phyloP scores from a whole-genome alignment of 345 rosid species.

The Cardamine occulta region DNA sequence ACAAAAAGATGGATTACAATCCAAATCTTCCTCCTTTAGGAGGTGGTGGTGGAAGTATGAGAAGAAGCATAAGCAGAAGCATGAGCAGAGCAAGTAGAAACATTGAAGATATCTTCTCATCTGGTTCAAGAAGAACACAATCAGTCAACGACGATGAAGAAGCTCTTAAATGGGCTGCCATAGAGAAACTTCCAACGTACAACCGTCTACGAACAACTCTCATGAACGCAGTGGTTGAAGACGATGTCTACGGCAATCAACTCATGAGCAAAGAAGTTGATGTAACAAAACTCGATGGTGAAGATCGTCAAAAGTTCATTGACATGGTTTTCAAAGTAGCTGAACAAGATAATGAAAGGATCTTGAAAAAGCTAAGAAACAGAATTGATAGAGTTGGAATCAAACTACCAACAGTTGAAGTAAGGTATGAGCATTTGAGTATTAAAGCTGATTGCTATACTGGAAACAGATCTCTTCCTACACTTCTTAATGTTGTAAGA shows the following conservation, averaged over 20 bases:
- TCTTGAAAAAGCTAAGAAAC: slow-evolving; percentile 68
- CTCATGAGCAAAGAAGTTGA: slow-evolving; percentile 60
- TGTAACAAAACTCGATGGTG: slow-evolving; percentile 66
- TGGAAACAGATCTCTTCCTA: slow-evolving; percentile 85
- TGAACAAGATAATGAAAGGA: slow-evolving; percentile 85
- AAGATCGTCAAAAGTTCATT: slow-evolving; percentile 71
- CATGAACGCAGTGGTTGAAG: slow-evolving; percentile 57
- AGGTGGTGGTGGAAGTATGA: slow-evolving; percentile 39
- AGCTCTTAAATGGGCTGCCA: slow-evolving; percentile 94
- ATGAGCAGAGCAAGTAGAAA: slow-evolving; percentile 64
- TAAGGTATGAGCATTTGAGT: slow-evolving; percentile 65
- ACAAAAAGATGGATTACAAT: slow-evolving; percentile 32
- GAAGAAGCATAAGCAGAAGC: slow-evolving; percentile 58
- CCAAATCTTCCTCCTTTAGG: slow-evolving; percentile 32
- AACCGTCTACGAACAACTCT: slow-evolving; percentile 73
- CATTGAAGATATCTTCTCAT: slow-evolving; percentile 59
- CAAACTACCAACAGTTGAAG: slow-evolving; percentile 75
- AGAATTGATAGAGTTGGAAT: slow-evolving; percentile 95
- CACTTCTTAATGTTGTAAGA: slow-evolving; percentile 68
- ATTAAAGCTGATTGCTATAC: slow-evolving; percentile 75
- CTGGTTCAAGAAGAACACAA: slow-evolving; percentile 51
- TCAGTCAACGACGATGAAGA: slow-evolving; percentile 75
- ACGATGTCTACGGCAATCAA: slow-evolving; percentile 50
- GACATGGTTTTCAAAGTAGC: slow-evolving; percentile 77
- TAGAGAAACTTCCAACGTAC: slow-evolving; percentile 84